phyloP scores from a whole-genome alignment of 306 rosid genomes.

The Ormosia emarginata region DNA sequence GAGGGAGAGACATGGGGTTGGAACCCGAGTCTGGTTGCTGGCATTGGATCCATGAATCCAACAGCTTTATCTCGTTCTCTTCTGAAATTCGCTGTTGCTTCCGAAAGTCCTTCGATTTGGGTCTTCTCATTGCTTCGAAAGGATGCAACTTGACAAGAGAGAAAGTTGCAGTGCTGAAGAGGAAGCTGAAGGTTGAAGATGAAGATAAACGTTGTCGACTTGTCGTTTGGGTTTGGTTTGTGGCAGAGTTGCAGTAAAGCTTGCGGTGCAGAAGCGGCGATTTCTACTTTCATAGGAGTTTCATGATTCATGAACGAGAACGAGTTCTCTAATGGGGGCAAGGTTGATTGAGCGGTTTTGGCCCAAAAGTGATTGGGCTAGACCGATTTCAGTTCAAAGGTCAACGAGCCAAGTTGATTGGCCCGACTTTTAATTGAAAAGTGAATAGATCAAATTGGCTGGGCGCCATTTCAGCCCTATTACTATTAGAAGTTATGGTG shows the following conservation, averaged over 20 bases:
- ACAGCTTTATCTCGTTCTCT: conserved; percentile 41
- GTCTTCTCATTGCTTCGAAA: conserved; percentile 40
- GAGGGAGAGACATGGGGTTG: conserved; percentile 58
- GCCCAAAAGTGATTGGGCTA: neutral
- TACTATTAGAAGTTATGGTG: too few relatives aligned
- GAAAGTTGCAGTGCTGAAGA: neutral
- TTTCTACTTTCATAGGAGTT: neutral
- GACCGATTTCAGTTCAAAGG: too few relatives aligned
- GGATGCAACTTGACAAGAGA: neutral
- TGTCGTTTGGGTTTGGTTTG: neutral
- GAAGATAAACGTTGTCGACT: neutral
- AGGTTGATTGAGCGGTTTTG: neutral
- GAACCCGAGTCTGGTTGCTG: conserved; percentile 61
- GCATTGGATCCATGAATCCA: conserved; percentile 52
- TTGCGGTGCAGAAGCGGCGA: neutral
- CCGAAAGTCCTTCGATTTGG: conserved; percentile 47
- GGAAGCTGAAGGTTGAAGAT: neutral
- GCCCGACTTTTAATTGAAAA: too few relatives aligned
- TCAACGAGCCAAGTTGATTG: too few relatives aligned
- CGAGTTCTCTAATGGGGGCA: neutral
- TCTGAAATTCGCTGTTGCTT: conserved; percentile 47
- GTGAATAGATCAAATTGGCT: too few relatives aligned
- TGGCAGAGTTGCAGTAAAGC: neutral
- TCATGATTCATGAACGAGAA: neutral
- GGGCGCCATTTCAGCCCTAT: too few relatives aligned